Base-by-base conservation (phyloP, 768 basidiomycete genomes). In the Tubosaeta sp. region DNA sequence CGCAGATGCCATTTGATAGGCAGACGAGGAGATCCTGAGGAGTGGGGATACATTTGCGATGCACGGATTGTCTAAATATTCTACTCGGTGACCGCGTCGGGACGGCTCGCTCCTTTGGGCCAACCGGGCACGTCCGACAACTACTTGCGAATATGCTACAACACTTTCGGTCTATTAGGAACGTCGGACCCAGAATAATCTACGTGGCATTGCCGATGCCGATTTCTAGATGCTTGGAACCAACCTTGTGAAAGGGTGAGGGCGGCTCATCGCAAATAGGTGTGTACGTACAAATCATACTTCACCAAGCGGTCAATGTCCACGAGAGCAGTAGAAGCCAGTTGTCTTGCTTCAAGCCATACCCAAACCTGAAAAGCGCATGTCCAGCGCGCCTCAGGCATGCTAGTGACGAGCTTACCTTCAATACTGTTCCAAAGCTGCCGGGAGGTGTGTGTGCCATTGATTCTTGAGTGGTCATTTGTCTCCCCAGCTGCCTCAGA, bases 321-420 rank as follows among this genome's bases (percentile, higher is more conserved):
- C 49, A 85, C 78, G 35, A 90, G 79, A 3, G 89, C 88, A 2
- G 86, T 73, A 11, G 86, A 82, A 7, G 89, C 92, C 51, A 98
- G 76, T 53, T 91, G 87, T 53, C 95, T 79, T 5, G 94, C 94
- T 73, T 98, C 95, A 37, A 95, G 74, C 83, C 85, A 91, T 27
- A 97, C 77, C 95, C 95, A 97, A 46, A 93, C 74, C 91, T 94
- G 19, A 14, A 53, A 46, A 48, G 57, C 22, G 58, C 62, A 8
- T 17, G 19, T 12, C 46, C 9, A 43, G 14, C 27, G 3, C 9
- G n/a, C 35, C 10, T 44, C 19, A 35, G 29, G 7, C 26, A 48
- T 3, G n/a, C 31, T 25, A 19, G 44, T 27, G n/a, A 43, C 29
- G 33, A 42, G 52, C 78, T 55, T 50, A 91, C 92, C 82, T 98